Evolutionary conservation across 129 eudicot genomes (phyloP).

Genomic region (Helichrysum umbraculigerum): DNA sequence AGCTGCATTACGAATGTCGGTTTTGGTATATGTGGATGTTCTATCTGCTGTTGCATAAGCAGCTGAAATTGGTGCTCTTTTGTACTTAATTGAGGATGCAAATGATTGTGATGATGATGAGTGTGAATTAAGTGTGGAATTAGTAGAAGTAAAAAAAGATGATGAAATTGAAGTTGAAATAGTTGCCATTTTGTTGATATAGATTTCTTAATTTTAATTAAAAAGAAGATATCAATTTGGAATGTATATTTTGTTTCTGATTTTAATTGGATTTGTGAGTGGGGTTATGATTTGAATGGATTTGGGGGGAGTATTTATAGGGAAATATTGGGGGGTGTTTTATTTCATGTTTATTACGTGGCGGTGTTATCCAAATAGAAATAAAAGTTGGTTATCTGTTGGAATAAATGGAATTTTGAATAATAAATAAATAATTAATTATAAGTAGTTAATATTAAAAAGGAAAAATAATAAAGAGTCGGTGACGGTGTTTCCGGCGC

Average conservation of each 20-base stretch:
- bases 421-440: not conserved
- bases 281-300: slow-evolving; percentile 1
- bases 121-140: not conserved
- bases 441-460: not conserved
- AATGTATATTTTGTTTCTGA: not conserved
- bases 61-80: slow-evolving; percentile 5
- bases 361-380: slow-evolving; percentile 10
- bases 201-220: not conserved
- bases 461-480: not conserved
- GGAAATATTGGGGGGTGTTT: not conserved
- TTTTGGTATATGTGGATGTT: not conserved
- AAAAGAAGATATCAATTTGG: not conserved
- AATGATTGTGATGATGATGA: slow-evolving; percentile 3
- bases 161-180: slow-evolving; percentile 23
- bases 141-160: slow-evolving; percentile 11
- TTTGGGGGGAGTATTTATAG: not conserved
- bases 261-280: not conserved
- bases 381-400: not conserved
- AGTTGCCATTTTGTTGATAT: not conserved
- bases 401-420: slow-evolving; percentile 1
- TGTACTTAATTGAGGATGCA: not conserved
- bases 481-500: slow-evolving; percentile 21
- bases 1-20: not conserved
- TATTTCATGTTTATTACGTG: not conserved
- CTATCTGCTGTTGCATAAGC: slow-evolving; percentile 20